Evolutionary conservation across 2,329 filamentous ascomycete species (phyloP).

Genomic region (Cladosporium sp.): DNA sequence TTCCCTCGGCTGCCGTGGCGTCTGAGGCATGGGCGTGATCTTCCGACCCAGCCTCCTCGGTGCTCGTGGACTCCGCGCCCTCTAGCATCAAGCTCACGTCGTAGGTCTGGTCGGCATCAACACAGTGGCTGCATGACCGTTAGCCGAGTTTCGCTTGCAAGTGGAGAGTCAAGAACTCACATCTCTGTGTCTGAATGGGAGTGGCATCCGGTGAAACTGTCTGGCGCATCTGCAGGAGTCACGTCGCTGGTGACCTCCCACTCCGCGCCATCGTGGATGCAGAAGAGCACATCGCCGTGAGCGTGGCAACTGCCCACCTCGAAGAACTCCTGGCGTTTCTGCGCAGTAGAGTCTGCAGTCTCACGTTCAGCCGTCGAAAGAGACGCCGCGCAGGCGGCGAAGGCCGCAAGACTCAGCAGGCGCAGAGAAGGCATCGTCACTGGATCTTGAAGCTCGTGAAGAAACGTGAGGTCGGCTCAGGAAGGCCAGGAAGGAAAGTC

Average conservation of each 20-base stretch:
- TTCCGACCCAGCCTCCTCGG: background rate
- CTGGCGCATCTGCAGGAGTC: background rate
- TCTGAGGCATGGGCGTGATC: background rate
- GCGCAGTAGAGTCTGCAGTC: too few relatives aligned
- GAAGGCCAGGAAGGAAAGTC: background rate
- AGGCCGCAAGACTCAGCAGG: background rate
- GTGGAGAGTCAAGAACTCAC: background rate
- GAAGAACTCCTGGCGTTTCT: background rate
- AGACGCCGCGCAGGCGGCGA: background rate
- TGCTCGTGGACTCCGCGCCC: background rate
- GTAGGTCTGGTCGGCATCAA: constrained; percentile 4
- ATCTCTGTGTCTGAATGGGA: background rate
- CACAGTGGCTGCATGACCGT: constrained; percentile 2
- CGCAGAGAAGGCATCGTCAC: background rate
- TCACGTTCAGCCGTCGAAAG: background rate
- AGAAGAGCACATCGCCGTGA: background rate
- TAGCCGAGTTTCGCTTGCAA: background rate
- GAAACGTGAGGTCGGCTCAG: background rate
- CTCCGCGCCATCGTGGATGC: constrained; percentile 5
- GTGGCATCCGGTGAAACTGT: constrained; percentile 2
- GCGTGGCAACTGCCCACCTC: constrained; percentile 4
- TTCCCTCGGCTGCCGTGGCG: background rate
- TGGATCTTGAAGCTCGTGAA: background rate
- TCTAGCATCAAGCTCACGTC: background rate
- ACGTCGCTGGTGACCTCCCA: constrained; percentile 8